A percentile compares a stretch with the other conserved stretches of the same genome.
These are phyloP conservation scores for Dictyostelium firmibasis DNA, from an alignment of 78 protist species.

Conservation along the genomic window DNA sequence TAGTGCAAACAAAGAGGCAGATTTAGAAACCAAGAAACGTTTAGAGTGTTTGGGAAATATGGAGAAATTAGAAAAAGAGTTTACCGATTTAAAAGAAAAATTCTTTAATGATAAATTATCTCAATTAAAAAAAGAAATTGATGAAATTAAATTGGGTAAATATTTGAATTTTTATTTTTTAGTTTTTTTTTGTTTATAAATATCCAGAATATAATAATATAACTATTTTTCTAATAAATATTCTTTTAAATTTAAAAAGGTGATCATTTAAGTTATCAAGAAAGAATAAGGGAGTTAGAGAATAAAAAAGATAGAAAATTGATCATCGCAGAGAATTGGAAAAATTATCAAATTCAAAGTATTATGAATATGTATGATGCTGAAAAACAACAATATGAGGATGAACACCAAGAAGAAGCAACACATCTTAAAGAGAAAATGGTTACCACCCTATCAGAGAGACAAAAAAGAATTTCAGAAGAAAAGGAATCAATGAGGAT, in stretches of 20 bases:
- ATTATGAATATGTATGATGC: constrained; percentile 67
- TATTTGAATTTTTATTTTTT: neutral
- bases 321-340: constrained; percentile 72
- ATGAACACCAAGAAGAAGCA: constrained; percentile 68
- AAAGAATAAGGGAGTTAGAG: constrained; percentile 65
- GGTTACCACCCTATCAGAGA: constrained; percentile 38
- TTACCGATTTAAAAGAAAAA: constrained; percentile 76
- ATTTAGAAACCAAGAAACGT: constrained; percentile 51
- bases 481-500: constrained; percentile 71
- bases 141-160: constrained; percentile 62
- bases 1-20: constrained; percentile 48
- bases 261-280: constrained; percentile 55
- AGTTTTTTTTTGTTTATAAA: too few species aligned
- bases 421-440: constrained; percentile 37
- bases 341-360: constrained; percentile 64
- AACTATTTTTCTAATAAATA: neutral
- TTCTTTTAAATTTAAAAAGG: neutral
- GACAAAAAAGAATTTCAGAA: constrained; percentile 63
- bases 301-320: constrained; percentile 32
- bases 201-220: too few species aligned
- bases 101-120: constrained; percentile 70
- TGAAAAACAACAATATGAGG: constrained; percentile 61
- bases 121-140: constrained; percentile 66
- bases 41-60: constrained; percentile 54
- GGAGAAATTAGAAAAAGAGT: constrained; percentile 72